Conservation (phyloP, 2,329 filamentous ascomycete genomes). For the Colletotrichum scovillei region DNA sequence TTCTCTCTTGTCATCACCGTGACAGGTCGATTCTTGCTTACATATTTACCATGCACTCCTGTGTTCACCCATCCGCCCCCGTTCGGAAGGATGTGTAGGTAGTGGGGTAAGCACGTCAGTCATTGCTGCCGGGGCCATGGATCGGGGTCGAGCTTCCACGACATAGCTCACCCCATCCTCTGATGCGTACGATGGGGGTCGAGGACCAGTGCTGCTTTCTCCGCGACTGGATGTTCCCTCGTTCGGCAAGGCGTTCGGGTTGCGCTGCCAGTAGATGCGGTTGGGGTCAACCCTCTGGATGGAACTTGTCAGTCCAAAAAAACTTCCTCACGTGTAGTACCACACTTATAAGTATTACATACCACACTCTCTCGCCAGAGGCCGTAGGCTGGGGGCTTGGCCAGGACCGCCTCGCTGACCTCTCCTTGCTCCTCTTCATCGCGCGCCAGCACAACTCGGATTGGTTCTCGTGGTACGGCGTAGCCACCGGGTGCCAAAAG, state of each 20-base stretch:
- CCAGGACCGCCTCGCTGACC: conserved; percentile 63
- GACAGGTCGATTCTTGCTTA: background rate
- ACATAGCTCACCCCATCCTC: conserved; percentile 82
- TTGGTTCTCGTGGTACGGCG: conserved; percentile 77
- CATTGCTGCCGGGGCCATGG: conserved; percentile 55
- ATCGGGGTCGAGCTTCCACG: conserved; percentile 73
- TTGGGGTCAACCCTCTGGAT: conserved; percentile 80
- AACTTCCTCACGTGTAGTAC: background rate
- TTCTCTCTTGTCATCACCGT: background rate
- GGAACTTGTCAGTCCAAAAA: background rate
- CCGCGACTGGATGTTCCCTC: conserved; percentile 10
- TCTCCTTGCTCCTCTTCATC: conserved; percentile 74
- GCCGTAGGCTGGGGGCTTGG: conserved; percentile 85
- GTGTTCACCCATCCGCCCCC: conserved; percentile 38
- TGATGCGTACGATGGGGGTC: conserved; percentile 81
- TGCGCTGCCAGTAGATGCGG: conserved; percentile 83
- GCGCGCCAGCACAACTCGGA: conserved; percentile 78
- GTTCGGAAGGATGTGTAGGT: conserved; percentile 61
- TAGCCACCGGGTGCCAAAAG: conserved; percentile 72
- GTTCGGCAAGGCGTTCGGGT: conserved; percentile 51
- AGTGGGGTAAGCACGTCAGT: conserved; percentile 43
- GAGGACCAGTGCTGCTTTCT: conserved; percentile 44
- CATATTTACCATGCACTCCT: background rate
- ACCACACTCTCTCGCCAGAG: conserved; percentile 86
- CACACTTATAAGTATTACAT: conserved; percentile 46